Base-by-base conservation (phyloP, 1,139 yeast genomes). In the Yamadazyma sp. region DNA sequence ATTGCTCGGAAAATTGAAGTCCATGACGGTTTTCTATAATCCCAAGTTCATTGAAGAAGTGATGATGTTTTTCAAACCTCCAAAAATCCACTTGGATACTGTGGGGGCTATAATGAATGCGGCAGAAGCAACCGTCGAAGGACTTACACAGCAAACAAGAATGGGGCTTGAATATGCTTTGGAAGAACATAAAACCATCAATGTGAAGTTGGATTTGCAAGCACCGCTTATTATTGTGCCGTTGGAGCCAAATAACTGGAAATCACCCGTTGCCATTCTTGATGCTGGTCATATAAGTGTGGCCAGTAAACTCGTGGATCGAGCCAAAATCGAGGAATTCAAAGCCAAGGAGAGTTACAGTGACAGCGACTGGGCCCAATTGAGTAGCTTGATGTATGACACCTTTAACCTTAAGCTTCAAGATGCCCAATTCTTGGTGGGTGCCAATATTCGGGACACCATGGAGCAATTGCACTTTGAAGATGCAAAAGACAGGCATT, bases 271-370 rank as follows among this genome's bases (percentile, higher is more conserved):
- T 44, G 90, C 92, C 4, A 79, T 92, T 11, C 70, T 94, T 40
- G 98, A 94, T 72, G 97, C 97, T 11, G 99, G 99, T 53, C 97
- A 92, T 58, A 83, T 94, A 24, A 82, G 90, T 51, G 80, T 92
- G 6, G 65, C 73, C 2, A 87, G 96, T 57, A 92, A 89, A 47
- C 70, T 90, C 33, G 96, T 84, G 2, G 87, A 87, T 34, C 78
- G 78, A 49, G 74, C 77, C 3, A 79, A 78, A 35, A 76, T 89
- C 28, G 82, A 83, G 37, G 83, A 83, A 44, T 78, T 90, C 37
- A 88, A 83, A 52, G 67, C 78, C 7, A 80, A 87, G 56, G 77
- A 77, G 33, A 78, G 73, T 44, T 89, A 89, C 57, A 76, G 80
- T 1, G 76, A 75, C n/a, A 73, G 76, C 1, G 96, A 89, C 55